Conservation (phyloP, 805 yeast species). For the Zygotorulaspora chibaensis region DNA sequence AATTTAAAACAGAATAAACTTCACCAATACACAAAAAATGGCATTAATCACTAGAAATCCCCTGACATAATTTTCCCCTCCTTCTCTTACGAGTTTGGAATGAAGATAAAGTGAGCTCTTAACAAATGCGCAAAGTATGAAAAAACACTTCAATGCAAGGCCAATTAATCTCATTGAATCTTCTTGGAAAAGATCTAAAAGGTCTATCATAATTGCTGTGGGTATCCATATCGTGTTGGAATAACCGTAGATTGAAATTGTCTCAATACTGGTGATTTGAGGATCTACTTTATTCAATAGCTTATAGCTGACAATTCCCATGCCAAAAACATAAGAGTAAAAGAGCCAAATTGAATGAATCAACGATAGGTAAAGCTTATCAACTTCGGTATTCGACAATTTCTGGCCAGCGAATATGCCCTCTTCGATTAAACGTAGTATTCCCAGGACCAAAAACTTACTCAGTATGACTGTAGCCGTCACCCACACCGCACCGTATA, state of each 20-base stretch:
- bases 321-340: conserved; percentile 68
- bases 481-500: conserved; percentile 90
- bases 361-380: conserved; percentile 56
- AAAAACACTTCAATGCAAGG: conserved; percentile 9
- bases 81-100: conserved; percentile 1
- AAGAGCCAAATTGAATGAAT: conserved; percentile 65
- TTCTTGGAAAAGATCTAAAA: conserved; percentile 3
- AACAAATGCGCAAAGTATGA: conserved; percentile 11
- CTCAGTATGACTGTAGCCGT: conserved; percentile 74
- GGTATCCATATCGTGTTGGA: conserved; percentile 85
- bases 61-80: conserved; percentile 5
- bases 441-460: conserved; percentile 70
- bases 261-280: conserved; percentile 46
- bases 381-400: conserved; percentile 39
- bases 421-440: conserved; percentile 59
- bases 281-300: conserved; percentile 1
- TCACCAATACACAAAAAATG: conserved; percentile 19
- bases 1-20: conserved; percentile 16
- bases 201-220: conserved; percentile 33
- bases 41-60: conserved; percentile 16
- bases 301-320: conserved; percentile 45
- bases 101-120: conserved; percentile 11
- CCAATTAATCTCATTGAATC: neutral
- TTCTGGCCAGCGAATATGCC: conserved; percentile 40
- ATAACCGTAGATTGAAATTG: conserved; percentile 79